A percentile compares a stretch with the other conserved stretches of the same genome.
phyloP scores from a whole-genome alignment of 768 basidiomycete genomes.

The Phylloporus scabripes region DNA sequence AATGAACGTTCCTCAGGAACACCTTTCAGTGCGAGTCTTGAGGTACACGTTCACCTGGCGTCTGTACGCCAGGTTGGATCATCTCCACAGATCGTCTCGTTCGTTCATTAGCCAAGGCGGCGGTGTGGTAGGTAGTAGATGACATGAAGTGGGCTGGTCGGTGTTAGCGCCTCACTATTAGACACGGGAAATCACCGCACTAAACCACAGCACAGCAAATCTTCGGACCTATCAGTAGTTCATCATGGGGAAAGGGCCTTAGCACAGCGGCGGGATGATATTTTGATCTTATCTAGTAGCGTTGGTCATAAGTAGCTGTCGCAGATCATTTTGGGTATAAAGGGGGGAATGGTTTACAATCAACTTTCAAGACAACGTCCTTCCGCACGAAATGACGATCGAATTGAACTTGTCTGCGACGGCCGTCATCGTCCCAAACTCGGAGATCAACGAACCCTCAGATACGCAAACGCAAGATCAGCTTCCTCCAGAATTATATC shows the following conservation, averaged over 20 bases:
- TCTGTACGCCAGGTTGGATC: neutral
- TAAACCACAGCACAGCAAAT: neutral
- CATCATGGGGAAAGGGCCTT: neutral
- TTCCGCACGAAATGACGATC: constrained; percentile 8
- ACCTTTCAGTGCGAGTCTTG: neutral
- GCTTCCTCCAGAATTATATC: constrained; percentile 53
- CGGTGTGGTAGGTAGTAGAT: neutral
- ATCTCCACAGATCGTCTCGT: neutral
- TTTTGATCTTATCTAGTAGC: neutral
- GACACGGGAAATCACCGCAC: neutral
- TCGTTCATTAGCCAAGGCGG: neutral
- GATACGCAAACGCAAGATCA: constrained; percentile 4
- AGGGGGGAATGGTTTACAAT: neutral
- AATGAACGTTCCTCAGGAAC: neutral
- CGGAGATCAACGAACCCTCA: neutral
- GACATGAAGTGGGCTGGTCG: neutral
- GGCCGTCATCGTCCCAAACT: neutral
- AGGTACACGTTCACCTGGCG: neutral
- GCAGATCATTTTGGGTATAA: neutral
- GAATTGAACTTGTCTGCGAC: neutral
- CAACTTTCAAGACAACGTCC: neutral
- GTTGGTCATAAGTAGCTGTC: neutral
- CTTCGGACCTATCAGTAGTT: neutral
- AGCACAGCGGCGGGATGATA: neutral
- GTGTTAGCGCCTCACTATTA: neutral